A percentile compares a stretch with the other conserved stretches of the same genome.
These are phyloP conservation scores for Chlamydomonas asymmetrica DNA, from an alignment of 139 green algal genomes.

Conservation along the genomic window DNA sequence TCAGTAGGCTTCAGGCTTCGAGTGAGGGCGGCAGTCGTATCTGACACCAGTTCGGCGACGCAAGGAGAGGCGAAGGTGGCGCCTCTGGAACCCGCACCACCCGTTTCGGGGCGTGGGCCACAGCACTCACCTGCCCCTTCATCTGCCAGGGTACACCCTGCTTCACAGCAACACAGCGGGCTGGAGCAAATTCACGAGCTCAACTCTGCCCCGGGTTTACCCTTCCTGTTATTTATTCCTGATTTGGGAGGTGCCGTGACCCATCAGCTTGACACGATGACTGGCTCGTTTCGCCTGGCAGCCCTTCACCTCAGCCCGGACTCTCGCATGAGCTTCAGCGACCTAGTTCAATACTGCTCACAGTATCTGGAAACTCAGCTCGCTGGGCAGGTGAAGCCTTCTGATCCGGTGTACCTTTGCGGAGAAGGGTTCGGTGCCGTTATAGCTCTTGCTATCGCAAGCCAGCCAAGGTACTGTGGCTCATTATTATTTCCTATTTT, in stretches of 20 bases:
- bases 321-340: not conserved
- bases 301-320: not conserved
- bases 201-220: too few species aligned
- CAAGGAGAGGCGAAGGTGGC: too few species aligned
- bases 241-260: not conserved
- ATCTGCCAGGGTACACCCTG: too few species aligned
- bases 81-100: too few species aligned
- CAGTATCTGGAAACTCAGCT: slow-evolving; percentile 19
- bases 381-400: not conserved
- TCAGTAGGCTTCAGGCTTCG: too few species aligned
- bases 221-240: slow-evolving; percentile 7
- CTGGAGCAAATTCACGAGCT: too few species aligned
- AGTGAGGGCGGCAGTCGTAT: too few species aligned
- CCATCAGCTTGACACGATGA: not conserved
- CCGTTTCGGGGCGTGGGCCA: too few species aligned
- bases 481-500: not conserved
- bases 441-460: slow-evolving; percentile 73
- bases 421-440: slow-evolving; percentile 85
- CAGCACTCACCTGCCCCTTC: too few species aligned
- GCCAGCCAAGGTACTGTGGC: slow-evolving; percentile 33
- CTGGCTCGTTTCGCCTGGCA: slow-evolving; percentile 8
- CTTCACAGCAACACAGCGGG: too few species aligned
- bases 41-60: too few species aligned
- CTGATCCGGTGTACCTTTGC: slow-evolving; percentile 80
- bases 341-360: not conserved